Base-by-base conservation (phyloP, 768 basidiomycete species). In the Lepiota brunneoincarnata region DNA sequence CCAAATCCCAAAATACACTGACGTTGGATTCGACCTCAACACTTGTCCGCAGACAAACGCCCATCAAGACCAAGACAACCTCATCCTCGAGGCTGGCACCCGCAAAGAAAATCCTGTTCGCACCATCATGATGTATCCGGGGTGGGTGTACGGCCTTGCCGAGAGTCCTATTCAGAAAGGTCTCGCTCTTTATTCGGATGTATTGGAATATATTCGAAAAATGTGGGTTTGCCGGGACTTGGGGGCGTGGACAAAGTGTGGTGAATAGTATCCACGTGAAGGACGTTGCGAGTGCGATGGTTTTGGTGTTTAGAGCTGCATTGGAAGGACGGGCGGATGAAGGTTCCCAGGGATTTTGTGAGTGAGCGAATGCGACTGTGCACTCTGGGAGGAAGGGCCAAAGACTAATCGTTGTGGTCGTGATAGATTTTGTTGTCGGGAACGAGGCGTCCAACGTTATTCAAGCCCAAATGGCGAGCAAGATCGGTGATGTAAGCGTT, bases 71-170 rank as follows among this genome's bases (percentile, higher is more conserved):
- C 61, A 61, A 10, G 67, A 68, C 41, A 56, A 39, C 18, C 56
- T 61, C 63, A 73, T 79, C 42, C 61, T 72, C 6, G 72, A 67
- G 50, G 76, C 75, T 12, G 76, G 74, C 4, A 70, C 65, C 7
- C 69, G 71, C 7, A 69, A 65, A 26, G 67, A 74, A 55, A 70
- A 69, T 47, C 71, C 71, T 12, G 60, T 79, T 21, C 72, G 76
- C 34, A 77, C 78, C 3, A 72, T 76, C 40, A 73, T 77, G 46
- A 62, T 72, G 28, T 72, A 64, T 44, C 76, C 77, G 10, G 69
- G 61, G 20, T 68, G 73, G 68, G 72, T 78, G 1, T 79, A 75
- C 56, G 75, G 76, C 2, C 55, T 75, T 12, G 72, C 76, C 14
- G 62, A 73, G 65, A 74, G 73, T 72, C 31, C 31, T 36, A 59